A percentile compares a stretch with the other conserved stretches of the same genome.
Conservation (phyloP, 2,329 filamentous ascomycete genomes). For the Mollisiaceae sp. region DNA sequence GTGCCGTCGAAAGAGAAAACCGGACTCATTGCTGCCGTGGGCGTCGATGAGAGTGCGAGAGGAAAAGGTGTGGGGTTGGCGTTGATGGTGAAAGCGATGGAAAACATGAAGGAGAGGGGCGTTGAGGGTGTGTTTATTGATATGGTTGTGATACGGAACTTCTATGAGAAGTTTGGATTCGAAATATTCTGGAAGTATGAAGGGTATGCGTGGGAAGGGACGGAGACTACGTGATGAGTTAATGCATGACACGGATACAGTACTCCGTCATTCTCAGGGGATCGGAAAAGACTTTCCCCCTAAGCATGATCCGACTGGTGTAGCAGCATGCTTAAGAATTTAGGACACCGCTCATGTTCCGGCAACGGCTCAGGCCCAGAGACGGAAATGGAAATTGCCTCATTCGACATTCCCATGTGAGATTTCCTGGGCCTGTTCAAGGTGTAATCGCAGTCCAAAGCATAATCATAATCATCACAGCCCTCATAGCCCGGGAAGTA, state of each 20-base stretch:
- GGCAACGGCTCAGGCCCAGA: neutral
- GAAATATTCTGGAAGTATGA: constrained; percentile 47
- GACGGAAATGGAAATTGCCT: neutral
- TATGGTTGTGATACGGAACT: constrained; percentile 49
- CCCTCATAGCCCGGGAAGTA: too few species aligned
- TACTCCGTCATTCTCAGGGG: neutral
- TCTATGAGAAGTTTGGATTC: constrained; percentile 52
- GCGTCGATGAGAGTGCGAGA: constrained; percentile 46
- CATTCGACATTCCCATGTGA: neutral
- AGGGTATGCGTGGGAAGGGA: constrained; percentile 29
- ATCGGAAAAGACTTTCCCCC: neutral
- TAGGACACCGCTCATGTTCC: neutral
- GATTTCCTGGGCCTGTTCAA: neutral
- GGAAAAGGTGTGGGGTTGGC: constrained; percentile 49
- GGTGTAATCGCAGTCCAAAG: too few species aligned
- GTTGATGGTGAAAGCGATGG: constrained; percentile 50
- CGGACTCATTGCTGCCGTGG: constrained; percentile 51
- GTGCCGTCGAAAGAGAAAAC: constrained; percentile 45
- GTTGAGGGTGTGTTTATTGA: constrained; percentile 51
- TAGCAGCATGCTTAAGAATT: neutral
- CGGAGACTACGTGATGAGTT: neutral
- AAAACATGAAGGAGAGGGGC: constrained; percentile 49
- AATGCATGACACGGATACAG: neutral
- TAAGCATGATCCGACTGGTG: too few species aligned
- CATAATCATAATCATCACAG: too few species aligned